These are phyloP conservation scores for Monosporascus ibericus DNA, from an alignment of 2,329 filamentous ascomycete genomes.

Conservation along the genomic window DNA sequence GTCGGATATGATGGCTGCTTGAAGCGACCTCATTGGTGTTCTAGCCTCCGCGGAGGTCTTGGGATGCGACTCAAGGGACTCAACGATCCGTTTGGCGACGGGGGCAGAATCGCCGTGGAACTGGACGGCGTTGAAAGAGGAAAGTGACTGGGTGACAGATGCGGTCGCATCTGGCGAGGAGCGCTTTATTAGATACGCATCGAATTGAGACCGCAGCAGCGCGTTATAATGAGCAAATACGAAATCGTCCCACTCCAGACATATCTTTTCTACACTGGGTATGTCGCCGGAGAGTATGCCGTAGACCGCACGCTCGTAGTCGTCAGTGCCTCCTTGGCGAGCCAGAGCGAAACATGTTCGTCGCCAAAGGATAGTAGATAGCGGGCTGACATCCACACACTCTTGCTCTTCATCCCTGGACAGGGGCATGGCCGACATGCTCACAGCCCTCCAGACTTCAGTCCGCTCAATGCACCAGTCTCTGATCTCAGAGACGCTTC, in stretches of 20 bases:
- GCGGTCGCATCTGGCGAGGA: slow-evolving; percentile 48
- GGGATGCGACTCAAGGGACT: slow-evolving; percentile 50
- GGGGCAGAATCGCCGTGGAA: slow-evolving; percentile 51
- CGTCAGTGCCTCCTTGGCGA: slow-evolving; percentile 61
- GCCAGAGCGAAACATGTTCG: slow-evolving; percentile 70
- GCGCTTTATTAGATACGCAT: slow-evolving; percentile 57
- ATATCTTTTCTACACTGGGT: slow-evolving; percentile 68
- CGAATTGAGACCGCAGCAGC: slow-evolving; percentile 74
- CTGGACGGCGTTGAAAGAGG: slow-evolving; percentile 58
- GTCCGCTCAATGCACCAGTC: slow-evolving; percentile 83
- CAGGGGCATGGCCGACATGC: slow-evolving; percentile 67
- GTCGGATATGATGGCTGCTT: slow-evolving; percentile 66
- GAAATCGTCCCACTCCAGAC: slow-evolving; percentile 76
- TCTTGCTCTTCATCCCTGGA: slow-evolving; percentile 40
- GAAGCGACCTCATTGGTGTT: slow-evolving; percentile 66
- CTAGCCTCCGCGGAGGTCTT: slow-evolving; percentile 52
- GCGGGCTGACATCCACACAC: slow-evolving; percentile 34
- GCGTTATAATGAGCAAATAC: slow-evolving; percentile 85
- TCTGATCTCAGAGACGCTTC: slow-evolving; percentile 63
- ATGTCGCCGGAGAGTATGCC: slow-evolving; percentile 84
- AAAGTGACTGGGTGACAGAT: slow-evolving; percentile 51
- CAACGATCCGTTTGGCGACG: slow-evolving; percentile 53
- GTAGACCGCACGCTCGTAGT: slow-evolving; percentile 85
- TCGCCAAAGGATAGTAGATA: slow-evolving; percentile 61
- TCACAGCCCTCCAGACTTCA: slow-evolving; percentile 83